Evolutionary conservation across 177 flowering plant genomes (phyloP).

Genomic region (Tripterygium wilfordii): DNA sequence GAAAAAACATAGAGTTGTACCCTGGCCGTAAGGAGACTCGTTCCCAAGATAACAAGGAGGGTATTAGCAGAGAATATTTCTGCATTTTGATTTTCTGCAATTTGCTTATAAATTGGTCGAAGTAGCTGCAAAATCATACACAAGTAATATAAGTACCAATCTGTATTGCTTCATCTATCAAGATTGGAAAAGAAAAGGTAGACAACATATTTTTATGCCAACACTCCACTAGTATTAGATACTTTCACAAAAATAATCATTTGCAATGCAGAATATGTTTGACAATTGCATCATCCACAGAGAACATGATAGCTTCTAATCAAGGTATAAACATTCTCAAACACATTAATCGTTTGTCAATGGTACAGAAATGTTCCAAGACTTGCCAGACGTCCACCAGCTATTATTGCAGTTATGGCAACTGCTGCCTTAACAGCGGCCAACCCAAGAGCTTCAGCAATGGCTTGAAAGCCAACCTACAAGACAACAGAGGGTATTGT

Average conservation of each 20-base stretch:
- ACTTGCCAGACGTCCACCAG: slow-evolving; percentile 99
- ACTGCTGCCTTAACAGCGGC: slow-evolving; percentile 96
- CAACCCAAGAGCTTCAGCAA: slow-evolving; percentile 97
- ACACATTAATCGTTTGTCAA: too few species aligned
- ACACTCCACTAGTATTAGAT: too few species aligned
- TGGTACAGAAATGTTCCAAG: too few species aligned
- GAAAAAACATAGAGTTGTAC: slow-evolving; percentile 31
- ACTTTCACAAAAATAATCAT: too few species aligned
- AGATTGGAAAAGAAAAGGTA: not conserved
- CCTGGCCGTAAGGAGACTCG: slow-evolving; percentile 99
- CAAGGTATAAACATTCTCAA: too few species aligned
- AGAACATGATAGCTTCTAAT: too few species aligned
- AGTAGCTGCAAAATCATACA: slow-evolving; percentile 59
- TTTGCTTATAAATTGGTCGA: slow-evolving; percentile 96
- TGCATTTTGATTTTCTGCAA: slow-evolving; percentile 98
- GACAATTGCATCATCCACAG: too few species aligned
- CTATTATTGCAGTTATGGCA: slow-evolving; percentile 94
- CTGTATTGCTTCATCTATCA: too few species aligned
- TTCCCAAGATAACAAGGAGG: slow-evolving; percentile 92
- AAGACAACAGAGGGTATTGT: slow-evolving; percentile 4
- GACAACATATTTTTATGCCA: not conserved
- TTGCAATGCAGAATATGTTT: too few species aligned
- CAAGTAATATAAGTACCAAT: slow-evolving; percentile 6
- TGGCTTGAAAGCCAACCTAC: slow-evolving; percentile 97
- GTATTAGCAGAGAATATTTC: slow-evolving; percentile 99